Percentiles rank a stretch among this genome's conserved stretches.
phyloP scores from a whole-genome alignment of 768 basidiomycete species.

The Pluteus cervinus region DNA sequence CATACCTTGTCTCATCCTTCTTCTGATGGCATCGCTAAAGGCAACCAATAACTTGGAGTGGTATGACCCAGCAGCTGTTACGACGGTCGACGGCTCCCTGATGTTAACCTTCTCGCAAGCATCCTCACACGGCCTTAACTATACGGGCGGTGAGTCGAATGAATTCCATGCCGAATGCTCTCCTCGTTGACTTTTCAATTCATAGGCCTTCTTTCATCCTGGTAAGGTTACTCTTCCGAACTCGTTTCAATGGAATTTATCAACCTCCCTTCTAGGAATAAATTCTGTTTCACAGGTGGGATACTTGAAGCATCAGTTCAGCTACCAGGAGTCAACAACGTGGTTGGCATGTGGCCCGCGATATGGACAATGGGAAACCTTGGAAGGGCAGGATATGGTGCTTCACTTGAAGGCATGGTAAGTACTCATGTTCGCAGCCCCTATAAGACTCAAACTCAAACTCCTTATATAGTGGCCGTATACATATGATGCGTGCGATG shows the following conservation, averaged over 20 bases:
- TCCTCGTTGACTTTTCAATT: constrained; percentile 23
- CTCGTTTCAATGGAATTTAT: too few relatives aligned
- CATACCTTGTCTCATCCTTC: too few relatives aligned
- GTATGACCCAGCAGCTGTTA: constrained; percentile 77
- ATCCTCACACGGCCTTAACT: constrained; percentile 56
- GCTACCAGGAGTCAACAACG: constrained; percentile 56
- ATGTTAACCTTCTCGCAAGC: constrained; percentile 61
- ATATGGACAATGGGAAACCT: constrained; percentile 70
- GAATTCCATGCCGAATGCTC: constrained; percentile 20
- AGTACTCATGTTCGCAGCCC: constrained; percentile 1
- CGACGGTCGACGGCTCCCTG: constrained; percentile 64
- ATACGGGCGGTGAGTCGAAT: constrained; percentile 49
- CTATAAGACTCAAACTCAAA: constrained; percentile 6
- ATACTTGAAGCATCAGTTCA: constrained; percentile 56
- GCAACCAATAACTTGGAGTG: constrained; percentile 75
- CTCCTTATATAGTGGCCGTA: constrained; percentile 59
- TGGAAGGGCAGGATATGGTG: constrained; percentile 76
- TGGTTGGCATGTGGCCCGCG: constrained; percentile 71
- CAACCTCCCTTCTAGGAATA: constrained; percentile 55
- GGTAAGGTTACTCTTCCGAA: too few relatives aligned
- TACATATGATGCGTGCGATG: constrained; percentile 73
- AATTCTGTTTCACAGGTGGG: constrained; percentile 83
- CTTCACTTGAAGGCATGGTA: constrained; percentile 76
- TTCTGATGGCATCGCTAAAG: constrained; percentile 17
- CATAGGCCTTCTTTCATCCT: constrained; percentile 34